These are phyloP conservation scores for Sequoia sempervirens DNA, from an alignment of 75 land plant genomes.

Conservation along the genomic window DNA sequence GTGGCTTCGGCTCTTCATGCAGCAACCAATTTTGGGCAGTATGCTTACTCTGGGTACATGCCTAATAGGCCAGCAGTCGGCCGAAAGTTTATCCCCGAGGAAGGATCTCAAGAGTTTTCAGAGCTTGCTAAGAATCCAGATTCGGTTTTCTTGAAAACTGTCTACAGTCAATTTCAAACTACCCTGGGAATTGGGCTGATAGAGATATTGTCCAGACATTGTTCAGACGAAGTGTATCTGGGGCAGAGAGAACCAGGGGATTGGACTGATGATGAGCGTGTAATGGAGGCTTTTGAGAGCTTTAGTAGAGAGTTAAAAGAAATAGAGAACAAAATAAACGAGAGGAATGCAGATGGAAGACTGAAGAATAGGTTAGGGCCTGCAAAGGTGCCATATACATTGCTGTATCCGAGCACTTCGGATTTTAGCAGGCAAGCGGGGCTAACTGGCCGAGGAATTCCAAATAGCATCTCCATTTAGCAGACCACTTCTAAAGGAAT, in stretches of 20 bases:
- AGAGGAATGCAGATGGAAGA: constrained; percentile 26
- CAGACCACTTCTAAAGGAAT: constrained; percentile 16
- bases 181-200: constrained; percentile 38
- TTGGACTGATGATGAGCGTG: constrained; percentile 42
- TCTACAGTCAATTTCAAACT: constrained; percentile 21
- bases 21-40: constrained; percentile 52
- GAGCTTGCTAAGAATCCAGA: constrained; percentile 28
- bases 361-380: constrained; percentile 60
- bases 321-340: constrained; percentile 37
- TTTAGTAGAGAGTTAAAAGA: constrained; percentile 25
- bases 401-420: constrained; percentile 53
- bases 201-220: constrained; percentile 23
- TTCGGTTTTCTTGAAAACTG: constrained; percentile 2
- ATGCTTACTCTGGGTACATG: constrained; percentile 31
- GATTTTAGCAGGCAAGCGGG: constrained; percentile 35
- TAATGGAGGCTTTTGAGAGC: constrained; percentile 13
- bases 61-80: constrained; percentile 37
- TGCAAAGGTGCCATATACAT: constrained; percentile 56
- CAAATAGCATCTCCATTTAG: constrained; percentile 70
- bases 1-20: constrained; percentile 51
- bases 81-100: constrained; percentile 15
- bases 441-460: constrained; percentile 53
- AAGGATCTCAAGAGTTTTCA: constrained; percentile 17
- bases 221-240: constrained; percentile 51
- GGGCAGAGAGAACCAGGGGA: constrained; percentile 38